Evolutionary conservation across 2,329 filamentous ascomycete species (phyloP), one percentile per base, ranked within the genome.

Genomic region (Stagonosporopsis tanaceti): DNA sequence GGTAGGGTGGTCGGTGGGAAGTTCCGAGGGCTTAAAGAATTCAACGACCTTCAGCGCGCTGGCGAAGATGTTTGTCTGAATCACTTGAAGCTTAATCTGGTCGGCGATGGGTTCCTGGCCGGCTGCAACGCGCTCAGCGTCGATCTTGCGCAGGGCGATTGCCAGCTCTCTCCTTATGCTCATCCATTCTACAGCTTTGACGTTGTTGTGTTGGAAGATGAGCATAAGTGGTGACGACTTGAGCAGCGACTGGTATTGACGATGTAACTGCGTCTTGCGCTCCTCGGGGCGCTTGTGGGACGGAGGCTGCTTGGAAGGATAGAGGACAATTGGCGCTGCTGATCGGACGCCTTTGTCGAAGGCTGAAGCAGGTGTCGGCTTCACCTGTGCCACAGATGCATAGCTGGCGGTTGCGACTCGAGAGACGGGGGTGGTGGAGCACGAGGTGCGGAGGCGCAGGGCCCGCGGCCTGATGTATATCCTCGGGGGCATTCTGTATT

Each of bases 1-100:
- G 8, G 67, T 70, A 11, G 73, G 64, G 15, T 71, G 64, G 35
- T 65, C 66, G 35, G 65, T 46, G 9, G 50, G 59, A 6, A 53
- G 57, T 22, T 61, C 53, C 32, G 67, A 65, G 1, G 81, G 79
- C 32, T 79, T 67, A 75, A 84, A 96, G 78, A 93, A 96, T 73
- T 98, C 94, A 60, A 93, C 88, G 48, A 98, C 86, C 64, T 90
- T 89, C 60, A 98, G 81, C 1, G 94, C 93, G 17, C 91, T 87
- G 64, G 89, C 88, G 74, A 99, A 92, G 72, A 99, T 96, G 71
- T 91, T 90, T 14, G 92, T 95, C 72, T 95, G 89, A 53, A 99
- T 81, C 25, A 96, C 91, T 75, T 96, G 89, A 25, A 98, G 75
- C 77, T 91, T 89, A 64, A 95, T 84, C 37, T 81, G 79, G 1